phyloP scores from a whole-genome alignment of 139 green algal species.

The Desmodesmus armatus region DNA sequence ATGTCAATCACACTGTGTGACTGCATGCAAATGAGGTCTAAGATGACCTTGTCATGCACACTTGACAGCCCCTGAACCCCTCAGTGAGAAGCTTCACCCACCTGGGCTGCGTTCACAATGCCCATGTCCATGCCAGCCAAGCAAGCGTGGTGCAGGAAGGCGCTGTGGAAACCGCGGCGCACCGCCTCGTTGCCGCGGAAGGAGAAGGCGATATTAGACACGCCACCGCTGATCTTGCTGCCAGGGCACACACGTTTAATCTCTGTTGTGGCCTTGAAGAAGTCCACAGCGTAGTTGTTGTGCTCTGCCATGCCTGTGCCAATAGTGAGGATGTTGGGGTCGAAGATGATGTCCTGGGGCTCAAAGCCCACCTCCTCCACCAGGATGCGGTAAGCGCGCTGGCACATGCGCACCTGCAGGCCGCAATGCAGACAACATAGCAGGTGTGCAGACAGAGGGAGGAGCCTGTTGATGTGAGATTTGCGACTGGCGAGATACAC shows the following conservation, averaged over 20 bases:
- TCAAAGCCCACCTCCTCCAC: slow-evolving; percentile 96
- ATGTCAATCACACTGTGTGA: too few relatives aligned
- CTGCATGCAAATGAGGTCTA: too few relatives aligned
- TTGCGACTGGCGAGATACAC: too few relatives aligned
- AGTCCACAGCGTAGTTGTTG: slow-evolving; percentile 99
- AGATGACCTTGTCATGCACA: too few relatives aligned
- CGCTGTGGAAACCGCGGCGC: slow-evolving; percentile 89
- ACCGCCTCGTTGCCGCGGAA: slow-evolving; percentile 98
- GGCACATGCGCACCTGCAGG: slow-evolving; percentile 91
- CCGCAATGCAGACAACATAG: slow-evolving; percentile 1
- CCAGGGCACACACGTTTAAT: slow-evolving; percentile 97
- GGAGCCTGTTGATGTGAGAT: too few relatives aligned
- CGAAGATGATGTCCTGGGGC: slow-evolving; percentile 98
- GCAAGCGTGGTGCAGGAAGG: slow-evolving; percentile 94
- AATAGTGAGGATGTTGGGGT: slow-evolving; percentile 99
- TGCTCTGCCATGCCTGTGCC: slow-evolving; percentile 97
- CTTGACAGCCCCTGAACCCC: too few relatives aligned
- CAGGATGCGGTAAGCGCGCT: slow-evolving; percentile 94
- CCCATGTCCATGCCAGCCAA: slow-evolving; percentile 99
- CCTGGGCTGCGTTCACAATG: slow-evolving; percentile 96
- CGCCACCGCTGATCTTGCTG: slow-evolving; percentile 95
- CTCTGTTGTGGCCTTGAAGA: slow-evolving; percentile 91
- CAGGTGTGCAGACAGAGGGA: background rate
- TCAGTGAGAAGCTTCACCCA: too few relatives aligned
- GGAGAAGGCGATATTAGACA: slow-evolving; percentile 99